Percentiles rank a stretch among this genome's conserved stretches.
These are phyloP conservation scores for Termitomyces sp. DNA, from an alignment of 768 basidiomycete genomes.

Conservation along the genomic window DNA sequence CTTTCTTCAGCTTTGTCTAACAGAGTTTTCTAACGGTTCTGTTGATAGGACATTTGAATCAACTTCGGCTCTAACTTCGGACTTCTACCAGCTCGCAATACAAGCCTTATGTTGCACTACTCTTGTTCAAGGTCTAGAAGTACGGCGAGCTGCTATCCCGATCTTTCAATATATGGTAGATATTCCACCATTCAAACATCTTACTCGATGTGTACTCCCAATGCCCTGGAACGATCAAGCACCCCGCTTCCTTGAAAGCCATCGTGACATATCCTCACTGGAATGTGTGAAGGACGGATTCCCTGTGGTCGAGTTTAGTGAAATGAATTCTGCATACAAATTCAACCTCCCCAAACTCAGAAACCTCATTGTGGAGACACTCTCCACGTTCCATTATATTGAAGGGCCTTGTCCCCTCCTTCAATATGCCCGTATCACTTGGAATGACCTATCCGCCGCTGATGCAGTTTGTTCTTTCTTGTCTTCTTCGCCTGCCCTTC, in stretches of 20 bases:
- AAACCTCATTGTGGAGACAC: background rate
- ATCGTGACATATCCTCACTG: background rate
- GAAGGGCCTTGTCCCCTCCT: background rate
- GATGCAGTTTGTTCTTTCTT: background rate
- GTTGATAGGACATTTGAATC: background rate
- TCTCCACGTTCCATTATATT: background rate
- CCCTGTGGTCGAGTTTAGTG: background rate
- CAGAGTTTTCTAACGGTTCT: background rate
- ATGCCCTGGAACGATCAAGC: background rate
- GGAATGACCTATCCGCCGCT: background rate
- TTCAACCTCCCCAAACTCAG: background rate
- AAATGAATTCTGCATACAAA: background rate
- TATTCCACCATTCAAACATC: background rate
- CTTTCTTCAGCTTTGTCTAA: background rate
- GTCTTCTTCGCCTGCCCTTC: background rate
- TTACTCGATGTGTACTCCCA: background rate
- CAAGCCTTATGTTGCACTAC: background rate
- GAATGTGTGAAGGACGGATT: background rate
- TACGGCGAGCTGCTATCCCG: background rate
- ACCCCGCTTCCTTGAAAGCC: background rate
- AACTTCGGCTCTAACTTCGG: background rate
- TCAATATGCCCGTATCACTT: background rate
- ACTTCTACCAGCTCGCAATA: background rate
- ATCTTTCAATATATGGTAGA: background rate
- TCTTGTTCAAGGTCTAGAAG: background rate